phyloP scores from a whole-genome alignment of 1,284 basidiomycete species.

The Boletus smithii region DNA sequence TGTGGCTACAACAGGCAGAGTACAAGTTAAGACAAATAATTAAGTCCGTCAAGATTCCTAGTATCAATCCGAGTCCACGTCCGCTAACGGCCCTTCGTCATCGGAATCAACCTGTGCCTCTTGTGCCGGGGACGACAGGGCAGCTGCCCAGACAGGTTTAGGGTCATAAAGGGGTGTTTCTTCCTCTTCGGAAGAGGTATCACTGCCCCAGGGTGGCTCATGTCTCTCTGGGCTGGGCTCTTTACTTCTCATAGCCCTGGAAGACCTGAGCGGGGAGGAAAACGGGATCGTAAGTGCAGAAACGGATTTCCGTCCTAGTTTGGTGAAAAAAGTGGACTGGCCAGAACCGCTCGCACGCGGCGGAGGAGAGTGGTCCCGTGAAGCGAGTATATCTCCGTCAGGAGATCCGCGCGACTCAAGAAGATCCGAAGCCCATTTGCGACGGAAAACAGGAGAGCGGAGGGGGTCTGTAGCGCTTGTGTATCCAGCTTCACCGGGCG shows the following conservation, averaged over 20 bases:
- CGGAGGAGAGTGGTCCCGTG: conserved; percentile 8
- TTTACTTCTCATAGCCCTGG: conserved; percentile 24
- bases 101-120: conserved; percentile 19
- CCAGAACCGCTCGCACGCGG: conserved; percentile 14
- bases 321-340: conserved; percentile 22
- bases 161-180: conserved; percentile 37
- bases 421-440: conserved; percentile 47
- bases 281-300: conserved; percentile 47
- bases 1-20: neutral
- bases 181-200: conserved; percentile 59
- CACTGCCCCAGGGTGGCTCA: conserved; percentile 57
- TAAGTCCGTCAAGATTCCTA: neutral
- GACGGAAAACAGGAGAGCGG: conserved; percentile 41
- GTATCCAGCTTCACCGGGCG: conserved; percentile 25
- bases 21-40: neutral
- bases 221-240: conserved; percentile 32
- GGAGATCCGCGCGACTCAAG: conserved; percentile 32
- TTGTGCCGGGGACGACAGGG: conserved; percentile 7
- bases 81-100: conserved; percentile 15
- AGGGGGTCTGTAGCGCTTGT: conserved; percentile 37
- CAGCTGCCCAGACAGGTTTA: conserved; percentile 23
- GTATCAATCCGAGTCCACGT: conserved; percentile 25
- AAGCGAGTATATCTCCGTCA: conserved; percentile 14
- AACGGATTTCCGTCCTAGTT: conserved; percentile 50
- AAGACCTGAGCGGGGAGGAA: conserved; percentile 35